These are phyloP conservation scores for Tylopilus plumbeoviolaceoides DNA, from an alignment of 768 basidiomycete species.

Conservation along the genomic window DNA sequence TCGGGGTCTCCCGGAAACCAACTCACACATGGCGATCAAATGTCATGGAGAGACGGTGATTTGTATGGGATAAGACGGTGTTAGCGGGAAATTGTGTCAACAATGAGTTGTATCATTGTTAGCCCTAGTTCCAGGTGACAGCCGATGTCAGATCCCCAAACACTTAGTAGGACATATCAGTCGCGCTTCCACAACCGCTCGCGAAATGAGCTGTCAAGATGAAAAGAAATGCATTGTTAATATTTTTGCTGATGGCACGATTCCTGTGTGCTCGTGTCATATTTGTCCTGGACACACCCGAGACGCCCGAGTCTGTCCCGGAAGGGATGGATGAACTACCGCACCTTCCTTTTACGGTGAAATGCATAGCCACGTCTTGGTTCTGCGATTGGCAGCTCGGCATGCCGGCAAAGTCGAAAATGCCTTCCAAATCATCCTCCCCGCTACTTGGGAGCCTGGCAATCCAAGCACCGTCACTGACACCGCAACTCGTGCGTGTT, in stretches of 20 bases:
- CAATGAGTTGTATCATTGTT: constrained; percentile 25
- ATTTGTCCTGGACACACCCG: neutral
- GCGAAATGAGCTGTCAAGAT: constrained; percentile 25
- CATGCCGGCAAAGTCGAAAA: constrained; percentile 28
- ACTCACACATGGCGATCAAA: constrained; percentile 27
- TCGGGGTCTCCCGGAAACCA: constrained; percentile 15
- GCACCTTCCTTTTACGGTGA: constrained; percentile 30
- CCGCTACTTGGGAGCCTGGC: constrained; percentile 65
- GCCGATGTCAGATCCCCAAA: constrained; percentile 25
- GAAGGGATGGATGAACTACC: constrained; percentile 13
- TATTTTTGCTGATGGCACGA: neutral
- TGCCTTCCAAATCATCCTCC: constrained; percentile 38
- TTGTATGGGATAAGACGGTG: neutral
- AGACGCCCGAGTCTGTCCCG: neutral
- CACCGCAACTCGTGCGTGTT: constrained; percentile 66
- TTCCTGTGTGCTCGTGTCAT: neutral
- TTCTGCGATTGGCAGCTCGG: constrained; percentile 26
- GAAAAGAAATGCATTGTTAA: neutral
- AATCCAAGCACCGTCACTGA: constrained; percentile 57
- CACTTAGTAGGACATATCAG: constrained; percentile 6
- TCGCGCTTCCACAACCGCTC: constrained; percentile 6
- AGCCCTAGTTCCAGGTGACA: constrained; percentile 13
- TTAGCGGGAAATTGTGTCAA: constrained; percentile 14
- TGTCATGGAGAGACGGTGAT: constrained; percentile 17
- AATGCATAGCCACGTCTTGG: constrained; percentile 12